Evolutionary conservation across 768 basidiomycete genomes (phyloP).

Genomic region (Tulasnella calospora): DNA sequence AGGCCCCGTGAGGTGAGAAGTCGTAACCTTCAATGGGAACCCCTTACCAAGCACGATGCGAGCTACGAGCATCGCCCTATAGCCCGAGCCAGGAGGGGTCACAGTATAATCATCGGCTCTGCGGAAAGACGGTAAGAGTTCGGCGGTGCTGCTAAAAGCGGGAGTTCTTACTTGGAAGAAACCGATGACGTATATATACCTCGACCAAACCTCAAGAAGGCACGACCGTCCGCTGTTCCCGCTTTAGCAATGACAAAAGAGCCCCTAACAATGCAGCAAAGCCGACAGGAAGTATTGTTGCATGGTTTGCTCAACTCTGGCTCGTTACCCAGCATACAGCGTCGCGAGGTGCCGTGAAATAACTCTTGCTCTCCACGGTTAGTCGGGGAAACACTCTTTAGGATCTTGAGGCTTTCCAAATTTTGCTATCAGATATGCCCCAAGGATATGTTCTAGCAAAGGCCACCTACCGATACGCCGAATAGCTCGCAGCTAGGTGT

Average conservation of each 20-base stretch:
- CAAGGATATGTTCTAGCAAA: background rate
- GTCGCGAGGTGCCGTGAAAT: constrained; percentile 17
- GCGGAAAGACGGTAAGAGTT: too few species aligned
- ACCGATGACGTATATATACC: constrained; percentile 20
- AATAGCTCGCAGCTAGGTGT: background rate
- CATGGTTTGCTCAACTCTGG: background rate
- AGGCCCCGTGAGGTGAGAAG: background rate
- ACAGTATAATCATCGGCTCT: background rate
- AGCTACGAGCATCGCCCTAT: background rate
- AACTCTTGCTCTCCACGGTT: background rate
- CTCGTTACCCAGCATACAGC: background rate
- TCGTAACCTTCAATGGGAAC: background rate
- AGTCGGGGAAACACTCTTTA: background rate
- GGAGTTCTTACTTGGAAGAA: constrained; percentile 2
- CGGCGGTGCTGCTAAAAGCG: background rate
- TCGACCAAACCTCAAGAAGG: background rate
- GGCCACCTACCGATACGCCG: constrained; percentile 3
- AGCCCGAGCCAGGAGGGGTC: background rate
- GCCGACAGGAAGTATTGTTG: background rate
- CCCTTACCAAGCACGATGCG: background rate
- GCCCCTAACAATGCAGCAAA: background rate
- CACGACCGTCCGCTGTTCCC: background rate
- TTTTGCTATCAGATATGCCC: background rate
- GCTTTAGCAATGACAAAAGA: background rate
- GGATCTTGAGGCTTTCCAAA: background rate